Conservation (phyloP, 1,139 yeast genomes). For the Pichiaceae sp. region DNA sequence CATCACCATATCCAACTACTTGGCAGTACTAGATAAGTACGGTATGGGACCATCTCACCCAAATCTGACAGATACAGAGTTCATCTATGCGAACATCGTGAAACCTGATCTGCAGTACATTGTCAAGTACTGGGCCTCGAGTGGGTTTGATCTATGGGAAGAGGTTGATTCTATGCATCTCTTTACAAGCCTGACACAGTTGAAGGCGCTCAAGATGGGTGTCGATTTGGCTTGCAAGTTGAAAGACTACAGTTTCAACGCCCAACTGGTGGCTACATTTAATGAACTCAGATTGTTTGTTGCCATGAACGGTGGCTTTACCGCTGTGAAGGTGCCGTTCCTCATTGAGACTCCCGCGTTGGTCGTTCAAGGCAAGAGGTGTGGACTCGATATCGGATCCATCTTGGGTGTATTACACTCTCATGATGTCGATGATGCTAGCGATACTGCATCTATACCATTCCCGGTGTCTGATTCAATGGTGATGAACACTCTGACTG, state of each 20-base stretch:
- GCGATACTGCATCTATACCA: conserved; percentile 34
- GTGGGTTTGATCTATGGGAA: conserved; percentile 91
- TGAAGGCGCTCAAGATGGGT: conserved; percentile 61
- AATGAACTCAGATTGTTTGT: conserved; percentile 32
- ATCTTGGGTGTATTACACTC: conserved; percentile 61
- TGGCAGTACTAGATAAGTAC: conserved; percentile 33
- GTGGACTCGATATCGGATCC: conserved; percentile 77
- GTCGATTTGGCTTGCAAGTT: conserved; percentile 32
- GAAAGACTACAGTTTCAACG: conserved; percentile 28
- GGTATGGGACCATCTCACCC: conserved; percentile 15
- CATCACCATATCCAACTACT: conserved; percentile 52
- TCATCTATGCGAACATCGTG: conserved; percentile 44
- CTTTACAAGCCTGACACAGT: conserved; percentile 69
- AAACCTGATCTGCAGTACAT: conserved; percentile 69
- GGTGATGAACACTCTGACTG: conserved; percentile 50
- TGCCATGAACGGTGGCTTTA: conserved; percentile 38
- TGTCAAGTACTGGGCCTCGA: conserved; percentile 49
- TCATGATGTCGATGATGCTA: conserved; percentile 38
- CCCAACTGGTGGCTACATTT: conserved; percentile 22
- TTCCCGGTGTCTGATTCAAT: conserved; percentile 48
- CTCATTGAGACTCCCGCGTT: conserved; percentile 61
- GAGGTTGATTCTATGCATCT: conserved; percentile 70
- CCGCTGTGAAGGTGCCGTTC: conserved; percentile 37
- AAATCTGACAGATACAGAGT: conserved; percentile 20
- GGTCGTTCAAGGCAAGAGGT: conserved; percentile 31